phyloP scores from a whole-genome alignment of 1,284 basidiomycete species.

The Trichosporon asahii region DNA sequence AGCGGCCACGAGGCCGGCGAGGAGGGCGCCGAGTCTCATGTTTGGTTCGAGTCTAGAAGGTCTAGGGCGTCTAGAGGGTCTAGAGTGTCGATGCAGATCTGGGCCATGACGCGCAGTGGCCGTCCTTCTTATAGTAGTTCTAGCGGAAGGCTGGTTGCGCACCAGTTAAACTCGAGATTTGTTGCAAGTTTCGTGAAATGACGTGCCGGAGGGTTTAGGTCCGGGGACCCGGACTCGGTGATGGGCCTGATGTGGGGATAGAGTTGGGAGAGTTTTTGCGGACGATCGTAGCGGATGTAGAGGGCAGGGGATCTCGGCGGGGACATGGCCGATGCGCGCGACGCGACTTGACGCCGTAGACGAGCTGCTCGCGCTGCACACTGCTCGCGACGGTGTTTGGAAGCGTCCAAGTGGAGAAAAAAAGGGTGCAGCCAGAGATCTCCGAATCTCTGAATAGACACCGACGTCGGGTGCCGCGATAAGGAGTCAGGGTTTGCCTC shows the following conservation, averaged over 20 bases:
- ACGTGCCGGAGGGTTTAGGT: not conserved
- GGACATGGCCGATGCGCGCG: no score
- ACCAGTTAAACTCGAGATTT: not conserved
- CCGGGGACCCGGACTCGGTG: no score
- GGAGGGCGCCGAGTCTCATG: not conserved
- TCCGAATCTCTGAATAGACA: not conserved
- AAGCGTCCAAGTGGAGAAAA: not conserved
- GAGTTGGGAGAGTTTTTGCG: no score
- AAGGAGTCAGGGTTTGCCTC: not conserved
- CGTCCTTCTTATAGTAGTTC: not conserved
- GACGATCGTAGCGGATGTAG: no score
- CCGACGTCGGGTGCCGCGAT: conserved; percentile 2
- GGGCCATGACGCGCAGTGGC: not conserved
- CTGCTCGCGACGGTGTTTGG: no score
- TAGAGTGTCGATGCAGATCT: not conserved
- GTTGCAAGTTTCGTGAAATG: not conserved
- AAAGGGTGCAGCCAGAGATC: not conserved
- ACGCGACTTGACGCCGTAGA: no score
- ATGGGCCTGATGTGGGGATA: no score
- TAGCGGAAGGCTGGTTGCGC: not conserved
- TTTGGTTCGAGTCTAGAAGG: not conserved
- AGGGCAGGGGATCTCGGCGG: no score
- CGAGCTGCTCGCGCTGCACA: no score
- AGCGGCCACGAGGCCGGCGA: not conserved
- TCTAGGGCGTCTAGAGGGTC: not conserved